Evolutionary conservation across 106 monocot species (phyloP).

Genomic region (Dendrobium catenatum): DNA sequence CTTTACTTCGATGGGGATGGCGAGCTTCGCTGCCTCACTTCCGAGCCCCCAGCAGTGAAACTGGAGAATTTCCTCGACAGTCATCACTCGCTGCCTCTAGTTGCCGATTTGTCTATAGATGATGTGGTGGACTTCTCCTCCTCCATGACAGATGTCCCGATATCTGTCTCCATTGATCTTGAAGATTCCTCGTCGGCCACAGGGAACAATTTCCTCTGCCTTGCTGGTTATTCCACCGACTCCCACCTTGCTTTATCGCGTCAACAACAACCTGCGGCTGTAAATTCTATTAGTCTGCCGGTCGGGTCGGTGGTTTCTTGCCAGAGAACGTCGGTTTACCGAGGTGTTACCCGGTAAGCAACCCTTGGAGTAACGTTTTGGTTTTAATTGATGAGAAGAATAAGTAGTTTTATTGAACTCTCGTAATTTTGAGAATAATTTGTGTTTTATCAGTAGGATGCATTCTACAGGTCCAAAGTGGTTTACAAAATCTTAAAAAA

Average conservation of each 20-base stretch:
- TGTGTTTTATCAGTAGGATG: too few relatives aligned
- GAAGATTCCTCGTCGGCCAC: neutral
- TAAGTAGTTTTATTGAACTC: neutral
- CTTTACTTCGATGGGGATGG: neutral
- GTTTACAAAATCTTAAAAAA: neutral
- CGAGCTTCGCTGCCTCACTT: neutral
- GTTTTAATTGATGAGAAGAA: neutral
- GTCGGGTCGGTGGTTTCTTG: neutral
- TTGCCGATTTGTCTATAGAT: neutral
- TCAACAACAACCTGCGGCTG: neutral
- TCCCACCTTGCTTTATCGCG: neutral
- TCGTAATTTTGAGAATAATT: neutral
- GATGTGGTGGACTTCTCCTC: neutral
- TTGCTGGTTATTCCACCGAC: neutral
- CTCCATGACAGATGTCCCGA: neutral
- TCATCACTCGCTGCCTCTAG: neutral
- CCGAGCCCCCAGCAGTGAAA: neutral
- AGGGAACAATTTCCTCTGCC: constrained; percentile 1
- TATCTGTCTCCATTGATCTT: neutral
- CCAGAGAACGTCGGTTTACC: constrained; percentile 6
- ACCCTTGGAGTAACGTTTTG: neutral
- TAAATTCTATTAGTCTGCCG: neutral
- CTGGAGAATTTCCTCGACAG: constrained; percentile 3
- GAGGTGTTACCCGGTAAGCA: constrained; percentile 4
- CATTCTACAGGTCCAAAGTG: neutral